Conservation (phyloP, 768 basidiomycete species). For the Suillus subalutaceus region DNA sequence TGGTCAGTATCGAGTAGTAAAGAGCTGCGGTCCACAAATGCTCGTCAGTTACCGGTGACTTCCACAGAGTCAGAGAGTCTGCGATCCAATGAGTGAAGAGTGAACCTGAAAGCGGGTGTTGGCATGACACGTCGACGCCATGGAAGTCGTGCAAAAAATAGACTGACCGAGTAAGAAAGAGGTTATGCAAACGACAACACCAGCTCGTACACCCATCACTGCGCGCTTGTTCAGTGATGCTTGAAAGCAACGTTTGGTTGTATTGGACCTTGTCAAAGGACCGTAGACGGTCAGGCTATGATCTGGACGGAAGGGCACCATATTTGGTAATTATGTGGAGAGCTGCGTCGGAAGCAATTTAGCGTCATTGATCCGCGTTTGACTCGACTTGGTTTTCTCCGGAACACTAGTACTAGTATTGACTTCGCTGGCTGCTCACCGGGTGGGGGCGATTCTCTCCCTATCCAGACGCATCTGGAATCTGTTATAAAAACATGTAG, state of each 20-base stretch:
- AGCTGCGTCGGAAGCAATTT: neutral
- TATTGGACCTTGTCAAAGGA: neutral
- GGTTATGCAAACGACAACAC: constrained; percentile 74
- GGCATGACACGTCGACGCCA: neutral
- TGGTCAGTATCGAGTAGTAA: constrained; percentile 81
- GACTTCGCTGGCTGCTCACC: neutral
- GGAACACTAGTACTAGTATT: neutral
- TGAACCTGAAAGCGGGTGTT: constrained; percentile 49
- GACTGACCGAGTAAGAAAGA: constrained; percentile 76
- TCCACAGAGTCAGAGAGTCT: constrained; percentile 90
- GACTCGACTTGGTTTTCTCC: neutral
- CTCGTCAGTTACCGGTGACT: constrained; percentile 82
- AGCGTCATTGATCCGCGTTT: neutral
- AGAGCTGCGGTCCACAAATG: constrained; percentile 81
- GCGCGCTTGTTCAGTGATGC: neutral
- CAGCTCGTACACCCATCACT: constrained; percentile 71
- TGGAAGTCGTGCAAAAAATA: constrained; percentile 1
- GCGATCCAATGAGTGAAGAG: constrained; percentile 92
- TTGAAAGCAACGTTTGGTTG: neutral
- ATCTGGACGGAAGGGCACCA: neutral
- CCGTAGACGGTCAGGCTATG: neutral
- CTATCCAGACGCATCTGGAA: neutral
- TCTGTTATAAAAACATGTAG: neutral
- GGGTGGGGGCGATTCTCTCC: neutral
- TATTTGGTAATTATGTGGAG: neutral